Evolutionary conservation across 345 rosid species (phyloP).

Genomic region (Salix purpurea): DNA sequence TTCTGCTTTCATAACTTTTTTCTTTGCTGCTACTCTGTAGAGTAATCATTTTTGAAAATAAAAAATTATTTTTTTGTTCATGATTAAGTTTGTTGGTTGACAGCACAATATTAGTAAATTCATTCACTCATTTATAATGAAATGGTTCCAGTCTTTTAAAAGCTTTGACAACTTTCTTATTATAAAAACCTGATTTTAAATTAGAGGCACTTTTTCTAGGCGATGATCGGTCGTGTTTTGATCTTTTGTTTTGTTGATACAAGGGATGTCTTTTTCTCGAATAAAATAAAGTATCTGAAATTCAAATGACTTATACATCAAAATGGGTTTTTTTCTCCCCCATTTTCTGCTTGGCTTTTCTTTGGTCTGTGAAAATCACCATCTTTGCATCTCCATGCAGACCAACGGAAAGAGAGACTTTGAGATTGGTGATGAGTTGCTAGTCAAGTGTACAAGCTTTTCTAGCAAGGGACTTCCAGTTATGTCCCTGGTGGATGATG

Average conservation of each 20-base stretch:
- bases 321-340: neutral
- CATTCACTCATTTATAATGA: no score
- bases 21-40: neutral
- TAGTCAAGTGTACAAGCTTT: slow-evolving; percentile 68
- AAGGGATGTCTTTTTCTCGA: no score
- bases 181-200: no score
- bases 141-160: no score
- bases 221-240: no score
- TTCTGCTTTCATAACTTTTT: neutral
- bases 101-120: no score
- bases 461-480: slow-evolving; percentile 72
- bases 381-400: slow-evolving; percentile 34
- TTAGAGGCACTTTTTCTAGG: no score
- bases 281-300: neutral
- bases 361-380: neutral
- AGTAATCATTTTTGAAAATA: neutral
- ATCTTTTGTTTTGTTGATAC: no score
- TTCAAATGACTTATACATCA: neutral
- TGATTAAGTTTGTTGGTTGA: no score
- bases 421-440: slow-evolving; percentile 54
- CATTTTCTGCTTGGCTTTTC: neutral
- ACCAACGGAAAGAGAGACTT: slow-evolving; percentile 35
- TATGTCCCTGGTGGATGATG: slow-evolving; percentile 49
- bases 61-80: no score
- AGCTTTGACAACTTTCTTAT: no score